Evolutionary conservation across 2,329 filamentous ascomycete species (phyloP).

Genomic region (Trichoderma sp.): DNA sequence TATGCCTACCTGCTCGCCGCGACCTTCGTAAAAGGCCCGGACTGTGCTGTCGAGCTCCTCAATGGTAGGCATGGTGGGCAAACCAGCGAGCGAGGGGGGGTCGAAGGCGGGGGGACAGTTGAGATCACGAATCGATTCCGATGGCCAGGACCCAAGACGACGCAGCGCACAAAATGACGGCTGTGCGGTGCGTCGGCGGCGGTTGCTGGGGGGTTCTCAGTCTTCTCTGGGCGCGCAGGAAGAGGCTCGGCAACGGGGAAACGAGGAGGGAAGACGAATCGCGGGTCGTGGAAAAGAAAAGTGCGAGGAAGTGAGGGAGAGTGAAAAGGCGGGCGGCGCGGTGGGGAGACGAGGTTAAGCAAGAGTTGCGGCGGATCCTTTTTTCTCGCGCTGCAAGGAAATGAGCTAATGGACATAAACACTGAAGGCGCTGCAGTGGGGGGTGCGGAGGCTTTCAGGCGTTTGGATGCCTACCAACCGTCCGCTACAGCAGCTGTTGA

Average conservation of each 20-base stretch:
- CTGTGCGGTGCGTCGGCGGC: conserved; percentile 26
- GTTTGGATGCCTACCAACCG: conserved; percentile 8
- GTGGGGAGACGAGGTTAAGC: conserved; percentile 18
- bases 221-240: conserved; percentile 5
- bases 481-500: background rate
- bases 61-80: conserved; percentile 65
- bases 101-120: conserved; percentile 26
- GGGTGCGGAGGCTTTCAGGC: conserved; percentile 9
- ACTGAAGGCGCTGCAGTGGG: conserved; percentile 8
- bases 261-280: background rate
- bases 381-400: conserved; percentile 2
- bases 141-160: conserved; percentile 25
- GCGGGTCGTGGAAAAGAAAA: conserved; percentile 16
- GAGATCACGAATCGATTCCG: conserved; percentile 22
- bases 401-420: too few species aligned
- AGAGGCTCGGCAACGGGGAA: background rate
- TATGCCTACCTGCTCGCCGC: conserved; percentile 77
- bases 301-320: conserved; percentile 10
- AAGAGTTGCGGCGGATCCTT: conserved; percentile 13
- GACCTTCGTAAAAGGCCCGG: conserved; percentile 95
- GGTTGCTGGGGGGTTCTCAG: background rate
- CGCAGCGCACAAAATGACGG: conserved; percentile 27
- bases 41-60: conserved; percentile 95
- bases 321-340: conserved; percentile 18
- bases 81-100: conserved; percentile 26